Percentiles rank a stretch among this genome's conserved stretches.
Evolutionary conservation across 371 early-diverging fungal species (phyloP).

Genomic region (Mucor plumbeus): DNA sequence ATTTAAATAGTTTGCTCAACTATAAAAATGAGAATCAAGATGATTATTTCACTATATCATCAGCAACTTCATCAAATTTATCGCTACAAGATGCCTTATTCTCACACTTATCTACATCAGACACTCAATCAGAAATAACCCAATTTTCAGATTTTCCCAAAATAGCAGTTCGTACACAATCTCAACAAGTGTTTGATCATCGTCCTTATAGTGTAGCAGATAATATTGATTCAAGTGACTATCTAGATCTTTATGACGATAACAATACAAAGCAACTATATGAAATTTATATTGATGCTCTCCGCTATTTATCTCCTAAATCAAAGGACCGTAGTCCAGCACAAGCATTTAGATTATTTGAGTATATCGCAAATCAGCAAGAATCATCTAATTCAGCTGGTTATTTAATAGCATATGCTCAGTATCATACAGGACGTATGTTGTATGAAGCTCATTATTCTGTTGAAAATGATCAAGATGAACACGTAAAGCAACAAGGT

Average conservation of each 20-base stretch:
- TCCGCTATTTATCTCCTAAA: slow-evolving; percentile 4
- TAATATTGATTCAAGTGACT: neutral
- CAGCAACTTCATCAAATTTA: slow-evolving; percentile 19
- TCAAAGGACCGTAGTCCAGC: slow-evolving; percentile 11
- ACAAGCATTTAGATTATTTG: slow-evolving; percentile 23
- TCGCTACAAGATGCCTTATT: slow-evolving; percentile 30
- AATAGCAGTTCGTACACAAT: slow-evolving; percentile 22
- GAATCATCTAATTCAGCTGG: slow-evolving; percentile 7
- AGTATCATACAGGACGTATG: slow-evolving; percentile 29
- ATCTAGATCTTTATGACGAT: slow-evolving; percentile 6
- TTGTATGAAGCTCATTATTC: slow-evolving; percentile 12
- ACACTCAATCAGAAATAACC: slow-evolving; percentile 23
- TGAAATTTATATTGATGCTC: slow-evolving; percentile 11
- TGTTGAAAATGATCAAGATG: slow-evolving; percentile 4
- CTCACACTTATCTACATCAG: slow-evolving; percentile 27
- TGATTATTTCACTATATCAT: slow-evolving; percentile 22
- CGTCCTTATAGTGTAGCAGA: slow-evolving; percentile 1
- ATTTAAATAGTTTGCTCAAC: neutral
- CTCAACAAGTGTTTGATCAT: neutral
- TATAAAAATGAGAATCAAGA: slow-evolving; percentile 6
- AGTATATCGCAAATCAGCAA: slow-evolving; percentile 15
- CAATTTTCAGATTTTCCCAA: slow-evolving; percentile 21
- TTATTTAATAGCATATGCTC: slow-evolving; percentile 24
- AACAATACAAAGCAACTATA: neutral
- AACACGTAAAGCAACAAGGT: slow-evolving; percentile 17